Base-by-base conservation (phyloP, 306 rosid species). In the Corylus heterophylla region DNA sequence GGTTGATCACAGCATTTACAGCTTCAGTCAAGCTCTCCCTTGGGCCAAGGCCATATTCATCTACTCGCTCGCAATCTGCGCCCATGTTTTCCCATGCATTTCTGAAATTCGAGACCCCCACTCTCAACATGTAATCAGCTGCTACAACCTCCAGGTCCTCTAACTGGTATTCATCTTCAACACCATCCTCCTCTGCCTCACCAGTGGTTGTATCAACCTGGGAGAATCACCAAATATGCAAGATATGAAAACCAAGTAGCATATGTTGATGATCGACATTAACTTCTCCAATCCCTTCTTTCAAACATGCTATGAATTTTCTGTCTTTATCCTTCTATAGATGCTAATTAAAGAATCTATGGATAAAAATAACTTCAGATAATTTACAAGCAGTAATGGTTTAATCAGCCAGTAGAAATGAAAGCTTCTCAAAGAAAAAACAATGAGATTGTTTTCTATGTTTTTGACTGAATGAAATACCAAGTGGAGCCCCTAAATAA, bases 141-240 rank as follows among this genome's bases (percentile, higher is more conserved):
- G 98, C 87, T 76, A 89, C 97, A 86, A 95, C 99, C 82, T 93
- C 99, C 79, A 95, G 88, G 69, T 95, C 99, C 92, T 95, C 99
- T 85, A 95, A 83, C 88, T 91, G 98, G 86, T 93, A 95, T 87
- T 93, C 98, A 82, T 95, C 99, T 87, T 95, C 99, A 62, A 93
- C 97, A 9, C 99, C 99, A 48, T 95, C 97, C 62, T 95, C 99
- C 58, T 93, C 99, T 54, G 94, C 89, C 88, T 95, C 99, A n/a
- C 99, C 98, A 8, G 93, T 88, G 83, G 85, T 84, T 61, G 90
- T 85, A 73, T 93, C 98, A 87, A 95, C 96, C 99, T 93, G 79
- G 72, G 55, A 59, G 80, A 71, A 83, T 79, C 76, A 59, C 76
- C 74, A 84, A 82, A 78, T 48, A 25, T 48, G 68, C 67, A 75